Base-by-base conservation (phyloP, 2,329 filamentous ascomycete species). In the Fragosphaeria purpurea region DNA sequence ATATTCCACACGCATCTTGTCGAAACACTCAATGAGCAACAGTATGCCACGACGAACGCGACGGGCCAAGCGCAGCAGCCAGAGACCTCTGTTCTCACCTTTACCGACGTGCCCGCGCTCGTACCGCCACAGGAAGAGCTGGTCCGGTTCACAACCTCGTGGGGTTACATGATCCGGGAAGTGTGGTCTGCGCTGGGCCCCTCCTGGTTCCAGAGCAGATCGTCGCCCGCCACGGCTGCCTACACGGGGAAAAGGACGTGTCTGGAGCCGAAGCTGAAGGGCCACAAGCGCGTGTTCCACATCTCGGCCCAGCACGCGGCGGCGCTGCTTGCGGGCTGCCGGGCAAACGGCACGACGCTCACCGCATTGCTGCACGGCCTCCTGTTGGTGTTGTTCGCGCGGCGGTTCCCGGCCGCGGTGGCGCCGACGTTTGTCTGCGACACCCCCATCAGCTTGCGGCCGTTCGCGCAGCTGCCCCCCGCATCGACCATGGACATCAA, bases 311-410 rank as follows among this genome's bases (percentile, higher is more conserved):
- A 50, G 1, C 57, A 56, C 5, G 58, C 70, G 0, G 32, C 55
- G 1, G 52, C 45, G 1, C 56, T 77, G 1, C 57, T 77, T 6
- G 48, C 59, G 0, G 65, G 61, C 1, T 73, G 72, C 51, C 65
- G 73, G 12, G 56, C 58, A 10, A 67, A 73, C 44, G 58, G 60
- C 3, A 63, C 68, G 11, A 76, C 74, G 3, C 57, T 80, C 6
- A 79, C 76, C 0, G 67, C 67, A 0, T 63, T 80, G 7, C 47
- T 79, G 1, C 71, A 79, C 37, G 69, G 66, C 3, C 62, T 79
- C 0, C 57, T 69, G 5, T 61, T 73, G 5, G 60, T 62, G 7
- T 71, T 72, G 2, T 59, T 77, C 5, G 59, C 70, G 5, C 58
- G 55, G 0, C 66, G 61, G 4, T 56, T 76, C 3, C 63, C 69